These are phyloP conservation scores for Botryotinia globosa DNA, from an alignment of 2,329 filamentous ascomycete species.

Conservation along the genomic window DNA sequence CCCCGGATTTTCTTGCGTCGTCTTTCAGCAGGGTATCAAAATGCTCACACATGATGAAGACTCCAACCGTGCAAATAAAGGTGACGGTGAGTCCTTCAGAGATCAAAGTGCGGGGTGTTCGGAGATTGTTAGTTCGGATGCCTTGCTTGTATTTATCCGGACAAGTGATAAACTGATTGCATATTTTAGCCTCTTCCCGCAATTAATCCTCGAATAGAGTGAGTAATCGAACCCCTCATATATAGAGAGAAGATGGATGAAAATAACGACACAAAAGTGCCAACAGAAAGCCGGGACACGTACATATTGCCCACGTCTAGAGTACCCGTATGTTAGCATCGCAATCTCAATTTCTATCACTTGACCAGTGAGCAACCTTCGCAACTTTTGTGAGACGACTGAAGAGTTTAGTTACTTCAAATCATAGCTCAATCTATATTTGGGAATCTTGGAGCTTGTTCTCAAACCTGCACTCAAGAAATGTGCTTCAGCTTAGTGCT, in stretches of 20 bases:
- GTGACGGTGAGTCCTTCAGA: background rate
- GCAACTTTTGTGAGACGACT: background rate
- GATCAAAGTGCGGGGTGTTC: slow-evolving; percentile 1
- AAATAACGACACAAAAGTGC: background rate
- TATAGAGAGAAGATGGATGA: background rate
- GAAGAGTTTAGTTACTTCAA: background rate
- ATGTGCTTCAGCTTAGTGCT: background rate
- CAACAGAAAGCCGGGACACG: background rate
- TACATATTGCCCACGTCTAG: background rate
- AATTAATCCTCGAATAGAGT: background rate
- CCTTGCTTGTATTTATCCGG: slow-evolving; percentile 9
- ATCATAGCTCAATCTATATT: background rate
- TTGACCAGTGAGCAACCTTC: background rate
- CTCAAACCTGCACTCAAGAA: background rate
- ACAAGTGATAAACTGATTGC: background rate
- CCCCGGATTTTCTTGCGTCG: background rate
- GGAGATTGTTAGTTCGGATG: background rate
- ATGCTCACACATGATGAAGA: background rate
- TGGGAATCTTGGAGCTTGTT: background rate
- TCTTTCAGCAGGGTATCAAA: background rate
- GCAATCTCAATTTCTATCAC: background rate
- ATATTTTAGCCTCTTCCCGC: background rate
- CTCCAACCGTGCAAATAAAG: slow-evolving; percentile 9
- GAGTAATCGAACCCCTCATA: background rate
- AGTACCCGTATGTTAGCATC: background rate